phyloP scores from a whole-genome alignment of 2,329 filamentous ascomycete species.

The Talaromyces sp. region DNA sequence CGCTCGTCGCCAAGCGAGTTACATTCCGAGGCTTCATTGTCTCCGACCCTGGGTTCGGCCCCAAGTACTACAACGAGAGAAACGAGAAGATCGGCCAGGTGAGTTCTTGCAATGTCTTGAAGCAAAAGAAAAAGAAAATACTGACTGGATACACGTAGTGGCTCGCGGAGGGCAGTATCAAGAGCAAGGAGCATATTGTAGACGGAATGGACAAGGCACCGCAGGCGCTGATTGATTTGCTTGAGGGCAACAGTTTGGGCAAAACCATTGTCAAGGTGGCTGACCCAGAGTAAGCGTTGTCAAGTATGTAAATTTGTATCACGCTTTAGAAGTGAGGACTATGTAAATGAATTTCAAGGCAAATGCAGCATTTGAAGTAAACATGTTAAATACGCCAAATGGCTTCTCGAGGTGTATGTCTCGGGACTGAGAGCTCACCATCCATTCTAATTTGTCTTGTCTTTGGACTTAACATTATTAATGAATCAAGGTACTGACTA shows the following conservation, averaged over 20 bases:
- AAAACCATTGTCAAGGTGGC: conserved; percentile 68
- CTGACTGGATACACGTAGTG: conserved; percentile 38
- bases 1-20: conserved; percentile 62
- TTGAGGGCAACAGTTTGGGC: conserved; percentile 76
- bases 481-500: neutral
- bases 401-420: too few species aligned
- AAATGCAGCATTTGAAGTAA: neutral
- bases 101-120: neutral
- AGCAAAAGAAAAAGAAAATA: neutral
- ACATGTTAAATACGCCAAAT: too few species aligned
- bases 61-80: conserved; percentile 47
- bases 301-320: neutral
- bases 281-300: conserved; percentile 6
- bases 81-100: conserved; percentile 6
- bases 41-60: conserved; percentile 57
- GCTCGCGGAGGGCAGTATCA: conserved; percentile 70
- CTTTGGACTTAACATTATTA: neutral
- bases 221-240: conserved; percentile 68
- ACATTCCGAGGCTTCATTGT: conserved; percentile 72
- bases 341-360: neutral
- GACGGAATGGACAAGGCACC: conserved; percentile 72
- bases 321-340: neutral
- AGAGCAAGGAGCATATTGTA: conserved; percentile 63
- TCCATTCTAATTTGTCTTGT: neutral
- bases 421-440: too few species aligned